Evolutionary conservation across 2,329 filamentous ascomycete genomes (phyloP).

Genomic region (Pseudocercospora fijiensis): DNA sequence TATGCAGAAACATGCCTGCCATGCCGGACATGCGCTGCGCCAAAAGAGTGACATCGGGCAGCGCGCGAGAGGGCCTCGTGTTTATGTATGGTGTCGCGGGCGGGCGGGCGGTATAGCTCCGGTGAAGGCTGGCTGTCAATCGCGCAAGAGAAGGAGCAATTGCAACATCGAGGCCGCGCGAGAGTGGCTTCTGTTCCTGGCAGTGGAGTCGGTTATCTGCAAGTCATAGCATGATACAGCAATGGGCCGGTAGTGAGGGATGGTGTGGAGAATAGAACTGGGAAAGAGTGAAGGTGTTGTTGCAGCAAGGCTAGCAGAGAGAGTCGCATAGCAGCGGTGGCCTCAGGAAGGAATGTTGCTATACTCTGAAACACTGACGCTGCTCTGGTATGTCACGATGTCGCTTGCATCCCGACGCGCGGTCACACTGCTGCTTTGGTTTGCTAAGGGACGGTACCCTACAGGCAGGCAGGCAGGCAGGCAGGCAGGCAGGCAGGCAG

Average conservation of each 20-base stretch:
- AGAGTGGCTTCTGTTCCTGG: not conserved
- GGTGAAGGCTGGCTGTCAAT: conserved; percentile 1
- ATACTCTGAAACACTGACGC: conserved; percentile 6
- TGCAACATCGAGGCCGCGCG: conserved; percentile 6
- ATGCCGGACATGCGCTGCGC: not conserved
- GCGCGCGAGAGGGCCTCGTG: not conserved
- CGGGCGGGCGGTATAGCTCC: not conserved
- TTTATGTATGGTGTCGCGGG: not conserved
- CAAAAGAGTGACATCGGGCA: conserved; percentile 3
- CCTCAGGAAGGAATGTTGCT: conserved; percentile 6
- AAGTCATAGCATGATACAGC: not conserved
- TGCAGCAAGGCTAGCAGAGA: not conserved
- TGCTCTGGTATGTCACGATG: not conserved
- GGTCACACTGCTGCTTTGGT: not conserved
- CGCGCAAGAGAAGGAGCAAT: conserved; percentile 9
- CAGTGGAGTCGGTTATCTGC: not conserved
- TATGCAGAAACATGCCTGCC: conserved; percentile 1
- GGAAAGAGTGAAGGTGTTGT: not conserved
- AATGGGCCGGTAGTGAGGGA: not conserved
- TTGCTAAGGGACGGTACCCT: too few species aligned
- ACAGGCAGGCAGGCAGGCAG: too few species aligned
- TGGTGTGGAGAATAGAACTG: not conserved
- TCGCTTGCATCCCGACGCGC: not conserved
- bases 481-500: too few species aligned
- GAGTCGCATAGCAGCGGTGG: not conserved